Evolutionary conservation across 2,329 filamentous ascomycete genomes (phyloP).

Genomic region (Nemania abortiva): DNA sequence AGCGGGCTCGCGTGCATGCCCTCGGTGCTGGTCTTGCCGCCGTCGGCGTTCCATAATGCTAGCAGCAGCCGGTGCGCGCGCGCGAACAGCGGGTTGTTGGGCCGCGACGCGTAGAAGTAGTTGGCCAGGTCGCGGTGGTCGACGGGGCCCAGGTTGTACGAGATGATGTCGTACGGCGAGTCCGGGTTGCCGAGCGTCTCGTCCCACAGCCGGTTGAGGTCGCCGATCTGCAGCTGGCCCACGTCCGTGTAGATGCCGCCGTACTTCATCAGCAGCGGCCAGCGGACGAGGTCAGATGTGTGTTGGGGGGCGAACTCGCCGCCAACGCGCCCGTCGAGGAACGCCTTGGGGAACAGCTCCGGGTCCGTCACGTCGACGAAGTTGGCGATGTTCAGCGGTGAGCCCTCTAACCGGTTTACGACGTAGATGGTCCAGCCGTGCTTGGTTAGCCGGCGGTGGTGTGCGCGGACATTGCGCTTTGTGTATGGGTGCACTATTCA

Average conservation of each 20-base stretch:
- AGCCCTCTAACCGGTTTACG: slow-evolving; percentile 58
- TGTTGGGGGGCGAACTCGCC: slow-evolving; percentile 66
- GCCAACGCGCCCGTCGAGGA: slow-evolving; percentile 60
- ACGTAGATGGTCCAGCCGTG: slow-evolving; percentile 67
- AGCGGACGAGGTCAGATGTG: slow-evolving; percentile 69
- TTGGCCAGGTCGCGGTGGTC: slow-evolving; percentile 58
- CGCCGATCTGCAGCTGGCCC: slow-evolving; percentile 68
- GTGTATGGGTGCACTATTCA: slow-evolving; percentile 61
- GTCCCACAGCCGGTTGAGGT: slow-evolving; percentile 66
- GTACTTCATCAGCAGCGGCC: slow-evolving; percentile 66
- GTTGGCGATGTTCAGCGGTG: slow-evolving; percentile 61
- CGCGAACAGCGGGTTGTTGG: slow-evolving; percentile 60
- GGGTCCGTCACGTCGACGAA: slow-evolving; percentile 62
- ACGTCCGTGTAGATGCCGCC: slow-evolving; percentile 71
- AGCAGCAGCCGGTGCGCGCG: slow-evolving; percentile 63
- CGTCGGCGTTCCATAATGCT: slow-evolving; percentile 60
- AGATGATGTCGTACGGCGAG: slow-evolving; percentile 62
- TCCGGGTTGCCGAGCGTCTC: slow-evolving; percentile 59
- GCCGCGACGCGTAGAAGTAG: slow-evolving; percentile 59
- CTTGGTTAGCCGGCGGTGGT: slow-evolving; percentile 64
- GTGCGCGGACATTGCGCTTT: slow-evolving; percentile 65
- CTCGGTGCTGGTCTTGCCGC: slow-evolving; percentile 61
- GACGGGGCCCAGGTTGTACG: slow-evolving; percentile 57
- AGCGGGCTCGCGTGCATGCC: slow-evolving; percentile 63
- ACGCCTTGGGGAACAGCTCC: slow-evolving; percentile 61